phyloP scores from a whole-genome alignment of 371 early-diverging fungal genomes.

The Mucor racemosus region DNA sequence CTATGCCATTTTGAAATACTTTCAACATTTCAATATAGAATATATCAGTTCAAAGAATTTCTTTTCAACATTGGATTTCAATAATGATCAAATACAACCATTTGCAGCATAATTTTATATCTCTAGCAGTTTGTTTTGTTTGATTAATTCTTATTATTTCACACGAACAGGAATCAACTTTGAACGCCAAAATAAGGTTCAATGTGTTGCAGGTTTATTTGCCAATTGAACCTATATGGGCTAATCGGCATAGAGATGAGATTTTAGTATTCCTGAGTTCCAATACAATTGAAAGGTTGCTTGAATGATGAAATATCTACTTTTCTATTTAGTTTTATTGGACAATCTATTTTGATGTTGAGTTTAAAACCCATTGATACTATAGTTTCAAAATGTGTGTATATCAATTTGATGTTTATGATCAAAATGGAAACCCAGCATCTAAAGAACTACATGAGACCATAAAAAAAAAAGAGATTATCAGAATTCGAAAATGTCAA shows the following conservation, averaged over 20 bases:
- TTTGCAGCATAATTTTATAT: too few species aligned
- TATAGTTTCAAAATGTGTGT: background rate
- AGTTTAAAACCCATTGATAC: background rate
- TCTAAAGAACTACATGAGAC: too few species aligned
- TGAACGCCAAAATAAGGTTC: background rate
- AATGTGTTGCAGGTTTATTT: background rate
- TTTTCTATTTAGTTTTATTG: background rate
- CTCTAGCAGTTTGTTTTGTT: too few species aligned
- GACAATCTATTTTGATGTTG: constrained; percentile 17
- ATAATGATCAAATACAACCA: background rate
- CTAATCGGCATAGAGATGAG: constrained; percentile 7
- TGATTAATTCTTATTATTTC: too few species aligned
- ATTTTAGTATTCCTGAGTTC: constrained; percentile 6
- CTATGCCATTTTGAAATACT: background rate
- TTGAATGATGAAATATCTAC: constrained; percentile 12
- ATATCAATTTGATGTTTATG: background rate
- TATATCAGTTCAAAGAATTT: background rate
- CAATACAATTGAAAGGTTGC: background rate
- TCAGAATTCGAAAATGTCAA: too few species aligned
- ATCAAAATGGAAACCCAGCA: too few species aligned
- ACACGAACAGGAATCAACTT: background rate
- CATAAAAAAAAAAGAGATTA: too few species aligned
- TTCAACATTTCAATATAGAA: background rate
- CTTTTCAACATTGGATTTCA: background rate
- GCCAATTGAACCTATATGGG: background rate